Evolutionary conservation across 2,329 filamentous ascomycete genomes (phyloP).

Genomic region (Penicillium sp.): DNA sequence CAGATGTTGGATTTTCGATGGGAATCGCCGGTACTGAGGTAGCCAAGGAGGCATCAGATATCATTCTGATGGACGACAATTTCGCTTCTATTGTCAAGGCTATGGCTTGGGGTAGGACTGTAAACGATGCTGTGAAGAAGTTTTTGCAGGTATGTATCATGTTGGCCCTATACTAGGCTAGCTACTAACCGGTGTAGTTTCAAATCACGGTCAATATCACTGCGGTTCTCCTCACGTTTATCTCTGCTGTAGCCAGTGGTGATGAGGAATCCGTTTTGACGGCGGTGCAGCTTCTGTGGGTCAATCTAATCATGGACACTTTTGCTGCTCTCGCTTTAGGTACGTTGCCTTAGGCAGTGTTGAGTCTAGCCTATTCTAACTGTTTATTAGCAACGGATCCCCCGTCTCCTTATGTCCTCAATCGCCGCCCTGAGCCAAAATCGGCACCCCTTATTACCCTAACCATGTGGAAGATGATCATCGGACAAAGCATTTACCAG

Average conservation of each 20-base stretch:
- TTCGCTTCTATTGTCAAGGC: conserved; percentile 86
- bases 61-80: conserved; percentile 87
- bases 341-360: conserved; percentile 15
- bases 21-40: conserved; percentile 83
- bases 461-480: conserved; percentile 55
- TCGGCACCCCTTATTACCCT: conserved; percentile 51
- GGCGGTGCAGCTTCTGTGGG: conserved; percentile 71
- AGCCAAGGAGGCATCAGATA: conserved; percentile 82
- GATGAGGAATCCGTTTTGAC: conserved; percentile 65
- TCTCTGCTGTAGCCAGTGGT: conserved; percentile 64
- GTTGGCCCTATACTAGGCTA: background rate
- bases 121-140: conserved; percentile 78
- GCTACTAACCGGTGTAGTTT: conserved; percentile 34
- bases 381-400: conserved; percentile 61
- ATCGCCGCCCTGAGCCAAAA: conserved; percentile 57
- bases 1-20: conserved; percentile 86
- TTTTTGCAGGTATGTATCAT: conserved; percentile 59
- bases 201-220: conserved; percentile 67
- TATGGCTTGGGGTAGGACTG: conserved; percentile 77
- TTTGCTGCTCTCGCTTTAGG: conserved; percentile 67
- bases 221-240: conserved; percentile 67
- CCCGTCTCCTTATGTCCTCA: conserved; percentile 61
- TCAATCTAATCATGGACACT: conserved; percentile 73
- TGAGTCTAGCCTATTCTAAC: background rate
- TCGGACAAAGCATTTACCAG: conserved; percentile 50